Evolutionary conservation across 2,329 filamentous ascomycete species (phyloP).

Genomic region (Verticillium dahliae): DNA sequence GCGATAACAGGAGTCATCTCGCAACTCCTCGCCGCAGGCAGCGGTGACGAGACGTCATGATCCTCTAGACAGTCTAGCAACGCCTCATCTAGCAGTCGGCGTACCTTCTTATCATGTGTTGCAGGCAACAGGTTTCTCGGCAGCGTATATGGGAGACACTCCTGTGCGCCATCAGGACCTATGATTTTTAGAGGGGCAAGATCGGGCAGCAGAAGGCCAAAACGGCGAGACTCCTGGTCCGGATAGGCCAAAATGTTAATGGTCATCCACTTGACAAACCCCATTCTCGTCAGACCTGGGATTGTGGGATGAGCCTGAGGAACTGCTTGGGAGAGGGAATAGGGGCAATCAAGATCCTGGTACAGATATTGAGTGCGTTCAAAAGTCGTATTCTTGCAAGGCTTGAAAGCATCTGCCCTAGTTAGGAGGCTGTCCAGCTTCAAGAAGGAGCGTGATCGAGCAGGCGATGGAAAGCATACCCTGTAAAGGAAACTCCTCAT

Average conservation of each 20-base stretch:
- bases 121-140: conserved; percentile 66
- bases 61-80: conserved; percentile 40
- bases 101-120: conserved; percentile 46
- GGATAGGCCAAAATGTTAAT: conserved; percentile 70
- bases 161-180: conserved; percentile 57
- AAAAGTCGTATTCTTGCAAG: conserved; percentile 27
- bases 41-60: not conserved
- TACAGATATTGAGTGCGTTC: conserved; percentile 54
- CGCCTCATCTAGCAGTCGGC: conserved; percentile 54
- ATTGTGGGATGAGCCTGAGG: conserved; percentile 47
- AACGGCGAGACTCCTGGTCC: conserved; percentile 63
- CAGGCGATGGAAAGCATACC: not conserved
- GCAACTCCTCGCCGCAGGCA: not conserved
- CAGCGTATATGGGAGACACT: conserved; percentile 73
- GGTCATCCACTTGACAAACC: conserved; percentile 67
- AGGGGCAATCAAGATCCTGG: conserved; percentile 45
- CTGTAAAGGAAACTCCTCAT: conserved; percentile 49
- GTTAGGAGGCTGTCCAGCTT: conserved; percentile 1
- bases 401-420: conserved; percentile 44
- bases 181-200: conserved; percentile 44
- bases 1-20: not conserved
- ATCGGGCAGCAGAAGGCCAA: conserved; percentile 60
- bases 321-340: conserved; percentile 56
- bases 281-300: conserved; percentile 59
- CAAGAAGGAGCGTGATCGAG: not conserved